Conservation (phyloP, 2,329 filamentous ascomycete species). For the Trichoderma semiorbis region DNA sequence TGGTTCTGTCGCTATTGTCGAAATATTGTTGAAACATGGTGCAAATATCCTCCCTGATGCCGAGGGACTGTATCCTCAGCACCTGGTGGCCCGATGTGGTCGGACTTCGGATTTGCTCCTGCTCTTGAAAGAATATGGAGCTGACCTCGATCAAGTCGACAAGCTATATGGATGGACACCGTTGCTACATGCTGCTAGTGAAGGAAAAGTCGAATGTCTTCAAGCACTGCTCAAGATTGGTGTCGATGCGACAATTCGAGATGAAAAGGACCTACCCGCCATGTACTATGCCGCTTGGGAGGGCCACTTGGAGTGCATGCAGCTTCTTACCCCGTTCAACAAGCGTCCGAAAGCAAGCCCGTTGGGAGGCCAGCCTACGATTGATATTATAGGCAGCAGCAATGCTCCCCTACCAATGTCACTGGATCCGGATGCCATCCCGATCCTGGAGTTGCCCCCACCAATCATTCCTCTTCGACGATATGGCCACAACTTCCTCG, state of each 20-base stretch:
- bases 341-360: slow-evolving; percentile 42
- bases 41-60: slow-evolving; percentile 88
- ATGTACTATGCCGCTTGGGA: slow-evolving; percentile 99
- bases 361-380: slow-evolving; percentile 40
- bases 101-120: slow-evolving; percentile 75
- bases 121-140: slow-evolving; percentile 78
- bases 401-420: slow-evolving; percentile 58
- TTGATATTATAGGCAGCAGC: slow-evolving; percentile 47
- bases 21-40: slow-evolving; percentile 75
- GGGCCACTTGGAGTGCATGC: slow-evolving; percentile 92
- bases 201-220: slow-evolving; percentile 88
- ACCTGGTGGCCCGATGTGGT: slow-evolving; percentile 87
- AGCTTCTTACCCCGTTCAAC: slow-evolving; percentile 66
- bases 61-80: slow-evolving; percentile 94
- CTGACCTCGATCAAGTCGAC: slow-evolving; percentile 86
- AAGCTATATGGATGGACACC: slow-evolving; percentile 98
- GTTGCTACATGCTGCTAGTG: slow-evolving; percentile 91
- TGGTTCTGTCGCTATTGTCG: slow-evolving; percentile 78
- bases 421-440: slow-evolving; percentile 82
- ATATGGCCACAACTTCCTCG: slow-evolving; percentile 97
- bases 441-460: slow-evolving; percentile 84
- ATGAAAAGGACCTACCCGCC: slow-evolving; percentile 89
- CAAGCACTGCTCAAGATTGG: slow-evolving; percentile 75
- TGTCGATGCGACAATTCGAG: slow-evolving; percentile 73
- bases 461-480: slow-evolving; percentile 92